These are phyloP conservation scores for Phytopythium delawarense DNA, from an alignment of 352 stramenopile species.

Conservation along the genomic window DNA sequence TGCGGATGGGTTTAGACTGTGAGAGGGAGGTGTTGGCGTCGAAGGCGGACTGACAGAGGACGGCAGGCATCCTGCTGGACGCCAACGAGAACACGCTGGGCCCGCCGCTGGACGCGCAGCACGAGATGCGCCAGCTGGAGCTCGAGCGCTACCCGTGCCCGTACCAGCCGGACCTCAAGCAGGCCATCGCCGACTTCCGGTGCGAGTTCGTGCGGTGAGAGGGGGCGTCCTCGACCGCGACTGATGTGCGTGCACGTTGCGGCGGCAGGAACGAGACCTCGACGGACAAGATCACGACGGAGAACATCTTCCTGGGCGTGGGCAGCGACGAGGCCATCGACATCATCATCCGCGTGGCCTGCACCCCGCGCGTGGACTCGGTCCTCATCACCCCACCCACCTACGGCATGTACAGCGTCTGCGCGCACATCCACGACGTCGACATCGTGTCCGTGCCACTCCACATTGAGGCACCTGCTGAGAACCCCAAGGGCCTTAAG, in stretches of 20 bases:
- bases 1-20: conserved; percentile 10
- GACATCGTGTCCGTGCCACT: conserved; percentile 91
- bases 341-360: conserved; percentile 97
- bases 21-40: too few species aligned
- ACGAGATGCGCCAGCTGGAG: conserved; percentile 61
- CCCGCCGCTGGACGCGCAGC: conserved; percentile 72
- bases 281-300: conserved; percentile 56
- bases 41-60: conserved; percentile 1
- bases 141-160: conserved; percentile 96
- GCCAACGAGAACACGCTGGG: conserved; percentile 98
- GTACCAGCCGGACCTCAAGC: conserved; percentile 93
- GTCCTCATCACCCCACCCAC: conserved; percentile 97
- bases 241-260: background rate
- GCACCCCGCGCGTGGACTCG: conserved; percentile 88
- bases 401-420: conserved; percentile 99
- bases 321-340: conserved; percentile 98
- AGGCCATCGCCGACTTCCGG: conserved; percentile 81
- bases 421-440: conserved; percentile 98
- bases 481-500: conserved; percentile 69
- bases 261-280: conserved; percentile 42
- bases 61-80: conserved; percentile 92
- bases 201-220: conserved; percentile 20
- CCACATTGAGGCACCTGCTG: conserved; percentile 48
- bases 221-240: background rate
- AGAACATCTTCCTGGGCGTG: conserved; percentile 98